Base-by-base conservation (phyloP, 2,329 filamentous ascomycete species). In the Cladosporium colombiae region DNA sequence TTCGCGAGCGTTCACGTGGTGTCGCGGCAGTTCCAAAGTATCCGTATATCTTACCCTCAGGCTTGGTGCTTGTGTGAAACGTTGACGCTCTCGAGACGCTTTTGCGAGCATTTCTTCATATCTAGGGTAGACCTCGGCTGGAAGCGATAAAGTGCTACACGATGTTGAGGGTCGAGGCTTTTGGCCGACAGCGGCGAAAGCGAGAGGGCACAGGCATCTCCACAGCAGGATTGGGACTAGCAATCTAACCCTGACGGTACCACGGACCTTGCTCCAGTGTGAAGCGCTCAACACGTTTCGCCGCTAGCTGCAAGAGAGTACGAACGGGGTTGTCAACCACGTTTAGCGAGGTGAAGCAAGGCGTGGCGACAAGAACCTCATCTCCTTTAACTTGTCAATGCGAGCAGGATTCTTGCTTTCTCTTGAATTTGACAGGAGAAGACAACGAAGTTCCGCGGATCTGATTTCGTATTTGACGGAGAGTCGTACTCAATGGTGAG, bases 341-440 rank as follows among this genome's bases (percentile, higher is more conserved):
- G 40, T 46, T 46, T 46, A 46, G 40, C 40, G 40, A 46, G 40
- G 40, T 46, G n/a, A 33, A n/a, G 33, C 13, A 55, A 55, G 18
- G 52, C 52, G 18, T 13, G 52, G 27, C 27, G 27, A n/a, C 52
- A 55, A 55, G 52, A 33, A 55, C 27, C 31, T 55, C 52, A 55
- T 55, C 31, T 55, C 52, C 52, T 55, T n/a, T 53, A 21, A 46
- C 40, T 46, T 46, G 40, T 46, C 40, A 46, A 46, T 46, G 40
- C 40, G 40, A 46, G 40, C 40, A 33, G 27, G 31, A 55, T 21
- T 31, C 5, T 27, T 55, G 29, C 18, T 13, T 33, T 21, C 29
- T 55, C 27, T 55, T 33, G 52, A 6, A 11, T 31, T 2, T 33
- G 13, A 33, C 14, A 33, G 25, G 52, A 55, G 25, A 33, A 55